Evolutionary conservation across 257 asterid genomes (phyloP), one percentile per base, ranked within the genome.

Genomic region (Gentiana macrophylla): DNA sequence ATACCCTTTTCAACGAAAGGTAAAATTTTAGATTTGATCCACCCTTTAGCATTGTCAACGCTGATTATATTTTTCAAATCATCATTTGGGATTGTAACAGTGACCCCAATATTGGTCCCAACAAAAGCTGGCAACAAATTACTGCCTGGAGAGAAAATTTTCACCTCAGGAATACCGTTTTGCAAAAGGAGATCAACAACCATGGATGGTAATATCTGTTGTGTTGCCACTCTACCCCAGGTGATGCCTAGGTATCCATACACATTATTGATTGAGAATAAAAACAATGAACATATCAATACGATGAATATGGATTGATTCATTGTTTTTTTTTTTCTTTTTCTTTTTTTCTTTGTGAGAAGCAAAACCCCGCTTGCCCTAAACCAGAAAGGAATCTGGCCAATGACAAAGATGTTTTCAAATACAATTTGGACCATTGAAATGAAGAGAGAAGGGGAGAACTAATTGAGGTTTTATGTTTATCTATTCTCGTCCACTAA

Each of bases 121-220:
- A 1, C 55, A 4, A 65, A 57, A 7, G 70, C 60, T 35, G 57
- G 38, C 37, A 65, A 2, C 3, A 65, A 63, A 65, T 65, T 65
- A 1, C 3, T 6, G 24, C 70, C 57, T 9, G 64, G 8, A 1
- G 54, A 49, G 34, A 13, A 57, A 43, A 52, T 3, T 35, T 57
- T 65, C 12, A 65, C 59, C n/a, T 65, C 58, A 0, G 3, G 6
- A 41, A 65, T 51, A 7, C 55, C 61, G 15, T 56, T 56, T 36
- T 64, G 68, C 32, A 56, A 2, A 34, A 64, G 15, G 32, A 55
- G 0, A 12, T 64, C 68, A 9, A 64, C 68, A 35, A 64, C 62
- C 68, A 64, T 64, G 0, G 68, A 64, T 4, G 68, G 68, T 9
- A 64, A 49, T 46, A 63, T 55, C 37, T 62, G 48, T 13, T 63